Conservation (phyloP, 768 basidiomycete genomes). For the Lactarius hengduanensis region DNA sequence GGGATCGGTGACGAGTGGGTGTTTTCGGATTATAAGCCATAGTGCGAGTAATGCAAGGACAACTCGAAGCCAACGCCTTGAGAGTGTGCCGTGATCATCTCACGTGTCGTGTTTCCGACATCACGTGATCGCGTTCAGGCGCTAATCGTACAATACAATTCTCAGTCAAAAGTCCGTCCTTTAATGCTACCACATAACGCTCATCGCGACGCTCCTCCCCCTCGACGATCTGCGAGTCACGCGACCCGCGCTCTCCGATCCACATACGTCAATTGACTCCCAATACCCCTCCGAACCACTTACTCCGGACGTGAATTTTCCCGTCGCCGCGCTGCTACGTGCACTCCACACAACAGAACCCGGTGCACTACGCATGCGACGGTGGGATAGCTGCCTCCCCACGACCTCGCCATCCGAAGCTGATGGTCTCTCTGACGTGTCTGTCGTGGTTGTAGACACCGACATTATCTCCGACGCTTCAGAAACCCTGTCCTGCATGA, state of each 20-base stretch:
- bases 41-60: neutral
- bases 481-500: conserved; percentile 21
- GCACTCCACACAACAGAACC: conserved; percentile 27
- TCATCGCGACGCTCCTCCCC: conserved; percentile 24
- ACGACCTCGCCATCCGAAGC: conserved; percentile 15
- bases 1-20: conserved; percentile 46
- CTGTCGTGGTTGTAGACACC: conserved; percentile 21
- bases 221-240: conserved; percentile 15
- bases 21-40: conserved; percentile 44
- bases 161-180: neutral
- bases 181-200: conserved; percentile 23
- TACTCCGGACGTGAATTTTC: conserved; percentile 14
- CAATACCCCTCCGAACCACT: conserved; percentile 27
- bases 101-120: conserved; percentile 10
- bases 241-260: conserved; percentile 22
- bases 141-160: neutral
- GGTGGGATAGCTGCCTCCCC: conserved; percentile 22
- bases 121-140: conserved; percentile 13
- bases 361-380: conserved; percentile 28
- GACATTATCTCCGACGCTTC: conserved; percentile 25
- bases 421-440: conserved; percentile 14
- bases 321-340: conserved; percentile 22
- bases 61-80: neutral
- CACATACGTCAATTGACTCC: conserved; percentile 25
- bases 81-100: neutral